Evolutionary conservation across 352 stramenopile species (phyloP).

Genomic region (Globisporangium spiculum): DNA sequence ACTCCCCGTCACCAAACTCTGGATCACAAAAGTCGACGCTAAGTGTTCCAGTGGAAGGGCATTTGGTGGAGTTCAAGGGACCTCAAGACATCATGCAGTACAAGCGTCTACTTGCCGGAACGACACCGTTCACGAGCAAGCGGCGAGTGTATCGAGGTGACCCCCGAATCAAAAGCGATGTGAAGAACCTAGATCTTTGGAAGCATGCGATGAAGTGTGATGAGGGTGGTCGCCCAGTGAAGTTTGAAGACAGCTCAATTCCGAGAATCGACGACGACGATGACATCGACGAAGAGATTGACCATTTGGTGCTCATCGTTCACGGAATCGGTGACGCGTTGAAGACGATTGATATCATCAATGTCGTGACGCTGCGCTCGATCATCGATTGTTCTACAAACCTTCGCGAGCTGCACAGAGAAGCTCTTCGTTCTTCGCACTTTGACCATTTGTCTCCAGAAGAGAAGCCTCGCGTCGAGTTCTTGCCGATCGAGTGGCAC

Average conservation of each 20-base stretch:
- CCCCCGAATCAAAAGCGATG: constrained; percentile 61
- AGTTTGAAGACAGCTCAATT: constrained; percentile 7
- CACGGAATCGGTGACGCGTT: constrained; percentile 89
- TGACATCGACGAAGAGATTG: constrained; percentile 75
- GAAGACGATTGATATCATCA: constrained; percentile 85
- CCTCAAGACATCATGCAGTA: constrained; percentile 81
- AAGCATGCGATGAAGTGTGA: constrained; percentile 50
- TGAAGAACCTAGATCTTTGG: constrained; percentile 52
- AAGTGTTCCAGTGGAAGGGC: constrained; percentile 69
- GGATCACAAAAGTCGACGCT: constrained; percentile 46
- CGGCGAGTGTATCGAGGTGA: constrained; percentile 75
- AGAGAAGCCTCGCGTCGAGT: constrained; percentile 53
- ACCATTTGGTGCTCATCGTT: constrained; percentile 87
- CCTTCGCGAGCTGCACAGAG: constrained; percentile 59
- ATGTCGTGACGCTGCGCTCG: constrained; percentile 75
- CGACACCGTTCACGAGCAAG: constrained; percentile 79
- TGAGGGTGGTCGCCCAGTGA: constrained; percentile 7
- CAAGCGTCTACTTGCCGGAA: constrained; percentile 68
- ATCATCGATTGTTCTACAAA: constrained; percentile 82
- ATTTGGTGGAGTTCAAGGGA: constrained; percentile 83
- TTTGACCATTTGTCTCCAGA: constrained; percentile 50
- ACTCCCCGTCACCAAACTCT: constrained; percentile 24
- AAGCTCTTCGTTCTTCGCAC: constrained; percentile 62
- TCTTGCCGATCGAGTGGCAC: constrained; percentile 85
- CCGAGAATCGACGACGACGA: constrained; percentile 49